Base-by-base conservation (phyloP, 2,329 filamentous ascomycete genomes). In the Hyphodiscus sp. region DNA sequence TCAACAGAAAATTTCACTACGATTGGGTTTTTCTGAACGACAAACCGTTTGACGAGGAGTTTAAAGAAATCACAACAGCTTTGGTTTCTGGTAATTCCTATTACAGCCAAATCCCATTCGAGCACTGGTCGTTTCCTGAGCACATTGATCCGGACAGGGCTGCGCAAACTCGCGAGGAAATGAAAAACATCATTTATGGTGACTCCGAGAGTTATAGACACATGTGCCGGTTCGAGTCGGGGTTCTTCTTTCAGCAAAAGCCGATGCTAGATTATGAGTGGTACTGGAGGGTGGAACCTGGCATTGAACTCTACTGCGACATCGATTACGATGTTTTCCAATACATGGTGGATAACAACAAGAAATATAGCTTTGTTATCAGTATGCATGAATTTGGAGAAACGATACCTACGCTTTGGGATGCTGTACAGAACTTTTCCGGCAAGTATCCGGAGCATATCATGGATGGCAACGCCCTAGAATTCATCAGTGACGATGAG, bases 1-100 rank as follows among this genome's bases (percentile, higher is more conserved):
- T 99, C 83, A 99, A 99, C 76, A 83, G 85, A 66, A 88, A 92
- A 66, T 97, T 88, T 76, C 86, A 95, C 76, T 99, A 99, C 74
- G 92, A 97, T 70, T 99, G 95, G 95, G 92, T 99, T 50, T 99
- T 99, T 75, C 77, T 99, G 58, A 99, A 99, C 73, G 94, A 99
- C 70, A 83, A 91, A 70, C 89, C 91, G 0, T 99, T 99, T 67
- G 88, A 96, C 68, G 87, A 89, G 2, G 85, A 83, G 10, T 99
- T 99, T 79, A 97, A 91, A 72, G 92, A 90, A 72, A 79, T 97
- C 61, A 99, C 94, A 3, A 80, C 81, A 4, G 85, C 90, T 1
- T 80, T 99, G 38, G 87, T 95, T n/a, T 97, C 92, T 13, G 94
- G 94, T 53, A 95, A 83, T 64, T 91, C 94, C 45, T 82, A 88